Evolutionary conservation across 306 rosid genomes (phyloP), one percentile per base, ranked within the genome.

Genomic region (Trifolium repens): DNA sequence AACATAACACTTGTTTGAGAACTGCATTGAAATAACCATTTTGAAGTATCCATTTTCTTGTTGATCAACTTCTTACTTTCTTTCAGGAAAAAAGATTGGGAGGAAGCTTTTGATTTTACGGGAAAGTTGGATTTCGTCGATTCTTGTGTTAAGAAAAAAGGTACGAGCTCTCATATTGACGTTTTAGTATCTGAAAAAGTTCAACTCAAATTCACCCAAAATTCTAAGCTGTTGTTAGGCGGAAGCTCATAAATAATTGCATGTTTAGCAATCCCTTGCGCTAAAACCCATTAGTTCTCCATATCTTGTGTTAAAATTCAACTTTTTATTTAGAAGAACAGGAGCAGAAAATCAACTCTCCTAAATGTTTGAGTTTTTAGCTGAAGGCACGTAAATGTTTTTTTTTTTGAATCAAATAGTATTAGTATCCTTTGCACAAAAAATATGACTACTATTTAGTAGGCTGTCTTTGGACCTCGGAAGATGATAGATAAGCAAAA

Each of bases 61-160:
- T 47, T 73, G 54, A 55, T 44, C 24, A 9, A 59, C 8, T 74
- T 26, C 69, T 78, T 77, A 32, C 9, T 57, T 35, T 47, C 47
- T 81, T 80, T 76, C 85, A 92, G 97, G 84, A 54, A 77, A 17
- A 66, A 78, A 15, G 97, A 92, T 87, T 92, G 93, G 96, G 72
- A 82, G 67, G 91, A 79, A 59, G 96, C 97, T 16, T 92, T 88
- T 73, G 80, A 89, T 81, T 92, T 78, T 69, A 15, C 69, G 1
- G 91, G 86, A 19, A 89, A 46, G 50, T 55, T 81, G 78, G 93
- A 79, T 43, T 92, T 92, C 34, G 79, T 92, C 77, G 71, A 86
- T 35, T 34, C 78, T 44, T 92, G 97, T 55, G 84, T 89, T 15
- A 89, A 88, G 84, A 79, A 75, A 70, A 88, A 72, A 75, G 91